phyloP scores from a whole-genome alignment of 768 basidiomycete species.

The Hebeloma cylindrosporum region DNA sequence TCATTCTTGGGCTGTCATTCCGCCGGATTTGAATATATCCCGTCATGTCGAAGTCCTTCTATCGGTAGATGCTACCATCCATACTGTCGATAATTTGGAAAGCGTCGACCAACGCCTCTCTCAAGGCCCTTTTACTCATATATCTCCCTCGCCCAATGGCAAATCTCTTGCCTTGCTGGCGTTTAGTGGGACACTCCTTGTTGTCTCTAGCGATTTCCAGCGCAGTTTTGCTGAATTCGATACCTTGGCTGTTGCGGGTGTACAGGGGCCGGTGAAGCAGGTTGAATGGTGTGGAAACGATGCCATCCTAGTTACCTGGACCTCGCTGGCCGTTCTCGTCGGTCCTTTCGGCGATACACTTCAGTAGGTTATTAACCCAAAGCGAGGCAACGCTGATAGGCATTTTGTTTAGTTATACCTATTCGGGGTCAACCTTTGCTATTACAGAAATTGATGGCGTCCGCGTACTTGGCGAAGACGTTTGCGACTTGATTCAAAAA shows the following conservation, averaged over 20 bases:
- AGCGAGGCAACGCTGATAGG: background rate
- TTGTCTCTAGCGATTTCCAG: slow-evolving; percentile 93
- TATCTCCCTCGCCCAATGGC: slow-evolving; percentile 91
- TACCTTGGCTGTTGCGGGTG: slow-evolving; percentile 53
- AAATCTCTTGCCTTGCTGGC: slow-evolving; percentile 87
- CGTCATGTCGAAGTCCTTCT: slow-evolving; percentile 89
- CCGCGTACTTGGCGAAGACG: slow-evolving; percentile 75
- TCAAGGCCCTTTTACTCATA: slow-evolving; percentile 84
- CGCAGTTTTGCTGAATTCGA: slow-evolving; percentile 87
- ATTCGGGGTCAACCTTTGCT: slow-evolving; percentile 71
- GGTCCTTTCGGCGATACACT: slow-evolving; percentile 89
- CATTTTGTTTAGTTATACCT: slow-evolving; percentile 61
- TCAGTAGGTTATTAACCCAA: slow-evolving; percentile 51
- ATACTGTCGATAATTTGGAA: slow-evolving; percentile 88
- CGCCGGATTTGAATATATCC: slow-evolving; percentile 86
- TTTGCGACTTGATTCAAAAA: slow-evolving; percentile 89
- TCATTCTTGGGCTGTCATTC: slow-evolving; percentile 83
- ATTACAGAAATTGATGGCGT: slow-evolving; percentile 90
- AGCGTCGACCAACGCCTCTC: slow-evolving; percentile 84
- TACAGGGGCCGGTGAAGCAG: slow-evolving; percentile 60
- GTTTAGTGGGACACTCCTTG: slow-evolving; percentile 73
- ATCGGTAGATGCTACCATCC: slow-evolving; percentile 76
- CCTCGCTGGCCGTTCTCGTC: slow-evolving; percentile 73
- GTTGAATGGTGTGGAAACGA: slow-evolving; percentile 98
- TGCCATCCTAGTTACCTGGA: slow-evolving; percentile 87